Evolutionary conservation across 2,329 filamentous ascomycete genomes (phyloP), one percentile per base, ranked within the genome.

Genomic region (Exserohilum turcica): DNA sequence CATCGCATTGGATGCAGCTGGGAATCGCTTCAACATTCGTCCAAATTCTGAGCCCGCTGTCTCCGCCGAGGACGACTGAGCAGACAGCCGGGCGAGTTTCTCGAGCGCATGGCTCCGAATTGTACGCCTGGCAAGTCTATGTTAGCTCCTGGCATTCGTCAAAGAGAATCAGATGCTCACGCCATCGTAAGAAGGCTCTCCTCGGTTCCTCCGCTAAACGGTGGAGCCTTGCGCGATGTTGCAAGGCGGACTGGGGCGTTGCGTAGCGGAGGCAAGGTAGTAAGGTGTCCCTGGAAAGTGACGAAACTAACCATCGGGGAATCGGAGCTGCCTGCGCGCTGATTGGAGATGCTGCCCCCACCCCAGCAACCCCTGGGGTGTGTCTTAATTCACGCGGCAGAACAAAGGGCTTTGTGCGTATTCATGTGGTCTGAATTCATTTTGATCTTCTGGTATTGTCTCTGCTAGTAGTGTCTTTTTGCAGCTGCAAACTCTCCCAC

Each of bases 21-120:
- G 59, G 54, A 73, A 77, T 60, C 72, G 60, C 55, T 71, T 74
- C 61, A 78, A 81, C 16, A 82, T 63, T 52, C 73, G 68, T 43
- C 69, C 59, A 40, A 80, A 72, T 49, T 79, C 77, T 12, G 69
- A 60, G 40, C 66, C 66, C 21, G 71, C 67, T 8, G 64, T 48
- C 28, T 54, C 51, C 19, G 55, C 39, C n/a, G 66, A 54, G 18
- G 67, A 52, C 35, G 72, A 60, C 48, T 75, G 73, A 32, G 78
- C 77, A 3, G 79, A 79, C 33, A 82, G 74, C 15, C 69, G 66
- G 28, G 79, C 80, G 52, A 82, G 76, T 70, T 79, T 80, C 66
- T 80, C 74, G 62, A 82, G 74, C 42, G 80, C 80, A 61, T 77
- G 74, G 64, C 78, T 76, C 46, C 79, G 72, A 50, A 80, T 76